Evolutionary conservation across 768 basidiomycete genomes (phyloP).

Genomic region (Trametes cinnabarina): DNA sequence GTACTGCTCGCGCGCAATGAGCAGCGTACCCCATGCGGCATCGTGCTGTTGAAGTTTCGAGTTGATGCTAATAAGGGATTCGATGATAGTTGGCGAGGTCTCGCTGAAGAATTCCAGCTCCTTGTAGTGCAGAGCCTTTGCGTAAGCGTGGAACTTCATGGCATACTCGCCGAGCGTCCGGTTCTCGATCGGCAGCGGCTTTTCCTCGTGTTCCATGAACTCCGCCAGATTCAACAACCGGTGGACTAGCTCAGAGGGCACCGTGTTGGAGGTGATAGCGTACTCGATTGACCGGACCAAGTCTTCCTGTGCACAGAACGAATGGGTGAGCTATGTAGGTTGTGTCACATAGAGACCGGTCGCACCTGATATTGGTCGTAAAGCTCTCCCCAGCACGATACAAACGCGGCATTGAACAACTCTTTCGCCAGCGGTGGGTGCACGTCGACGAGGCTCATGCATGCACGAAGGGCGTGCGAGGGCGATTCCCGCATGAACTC

Average conservation of each 20-base stretch:
- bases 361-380: constrained; percentile 94
- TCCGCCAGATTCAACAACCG: constrained; percentile 91
- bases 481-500: constrained; percentile 99
- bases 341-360: constrained; percentile 1
- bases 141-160: constrained; percentile 89
- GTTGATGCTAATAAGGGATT: constrained; percentile 94
- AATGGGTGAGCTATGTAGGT: too few relatives aligned
- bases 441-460: constrained; percentile 89
- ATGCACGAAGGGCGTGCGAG: constrained; percentile 95
- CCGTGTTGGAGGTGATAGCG: constrained; percentile 74
- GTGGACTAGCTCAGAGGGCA: constrained; percentile 88
- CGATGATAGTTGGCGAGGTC: constrained; percentile 86
- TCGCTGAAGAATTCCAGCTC: constrained; percentile 96
- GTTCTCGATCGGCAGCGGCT: constrained; percentile 89
- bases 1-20: constrained; percentile 85
- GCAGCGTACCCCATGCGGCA: constrained; percentile 95
- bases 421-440: constrained; percentile 91
- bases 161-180: constrained; percentile 93
- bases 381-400: constrained; percentile 95
- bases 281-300: constrained; percentile 85
- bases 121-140: constrained; percentile 98
- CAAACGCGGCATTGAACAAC: constrained; percentile 96
- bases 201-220: constrained; percentile 99
- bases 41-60: constrained; percentile 96
- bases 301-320: constrained; percentile 64